Base-by-base conservation (phyloP, 164 flowering plant species). In the Buxus sempervirens region DNA sequence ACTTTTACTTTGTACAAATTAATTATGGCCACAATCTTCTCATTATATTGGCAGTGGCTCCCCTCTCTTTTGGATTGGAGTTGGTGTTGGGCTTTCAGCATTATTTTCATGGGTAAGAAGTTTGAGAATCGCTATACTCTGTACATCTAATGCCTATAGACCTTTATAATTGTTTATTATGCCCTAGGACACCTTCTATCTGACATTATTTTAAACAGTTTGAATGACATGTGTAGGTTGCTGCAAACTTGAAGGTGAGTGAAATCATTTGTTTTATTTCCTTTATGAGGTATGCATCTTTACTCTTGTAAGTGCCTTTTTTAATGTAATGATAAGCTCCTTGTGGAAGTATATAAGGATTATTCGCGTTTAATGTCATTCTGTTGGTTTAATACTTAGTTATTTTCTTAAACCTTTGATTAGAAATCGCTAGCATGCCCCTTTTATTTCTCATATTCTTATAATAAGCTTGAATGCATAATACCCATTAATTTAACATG, bases 1-100 rank as follows among this genome's bases (percentile, higher is more conserved):
- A 26, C 19, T 1, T 9, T 27, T n/a, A 8, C 15, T 4, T 5
- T 5, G 16, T 49, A 42, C 26, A 27, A 20, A 28, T 66, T 23
- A 7, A 26, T 16, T 8, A 54, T 55, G 45, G 27, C 7, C 16
- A 56, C 25, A 56, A 42, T 54, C 24, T 63, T 73, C 49, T 74
- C 24, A 23, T n/a, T 67, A 19, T 76, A 15, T 63, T 70, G 77
- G 36, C 69, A 93, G 98, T 51, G 94, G 96, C 9, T 89, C 97
- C 4, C 98, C 98, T 23, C 88, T 93, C 42, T 93, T 93, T 71
- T 93, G 98, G 98, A 79, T 93, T 74, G 96, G 90, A 67, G 90
- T 93, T 75, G 98, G 98, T 58, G 97, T 93, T 78, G 98, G 91
- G 7, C 67, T 89, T 59, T 93, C 98, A 5, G 98, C 93, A 16